Conservation (phyloP, 345 rosid species). For the Syzygium grande region DNA sequence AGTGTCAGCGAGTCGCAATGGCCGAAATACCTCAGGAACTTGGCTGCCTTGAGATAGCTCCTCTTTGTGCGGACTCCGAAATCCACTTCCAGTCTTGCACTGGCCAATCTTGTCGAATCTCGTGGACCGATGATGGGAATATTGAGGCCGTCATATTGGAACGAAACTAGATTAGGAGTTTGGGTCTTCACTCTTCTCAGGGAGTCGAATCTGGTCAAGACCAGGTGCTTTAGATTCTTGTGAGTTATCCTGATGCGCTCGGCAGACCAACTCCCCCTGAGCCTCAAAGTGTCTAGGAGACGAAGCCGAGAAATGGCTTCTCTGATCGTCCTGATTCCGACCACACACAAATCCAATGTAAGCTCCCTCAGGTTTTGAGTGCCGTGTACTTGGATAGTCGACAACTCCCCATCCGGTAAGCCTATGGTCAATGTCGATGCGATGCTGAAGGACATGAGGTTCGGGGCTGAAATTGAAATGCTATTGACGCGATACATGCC, state of each 20-base stretch:
- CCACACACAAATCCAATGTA: not conserved
- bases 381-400: not conserved
- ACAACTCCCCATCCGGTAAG: not conserved
- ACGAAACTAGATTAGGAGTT: not conserved
- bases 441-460: not conserved
- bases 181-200: not conserved
- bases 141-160: not conserved
- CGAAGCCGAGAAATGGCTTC: not conserved
- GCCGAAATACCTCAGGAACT: not conserved
- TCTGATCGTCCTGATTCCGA: not conserved
- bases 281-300: not conserved
- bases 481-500: not conserved
- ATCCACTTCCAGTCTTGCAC: not conserved
- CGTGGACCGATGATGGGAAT: not conserved
- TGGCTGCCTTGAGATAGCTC: not conserved
- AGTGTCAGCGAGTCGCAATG: not conserved
- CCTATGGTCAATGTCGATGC: accelerated
- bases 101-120: not conserved
- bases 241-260: not conserved
- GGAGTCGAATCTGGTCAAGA: not conserved
- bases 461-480: not conserved
- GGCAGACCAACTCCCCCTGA: not conserved
- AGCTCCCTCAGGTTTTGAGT: not conserved
- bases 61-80: not conserved
- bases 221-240: not conserved